Evolutionary conservation across 805 yeast genomes (phyloP), one percentile per base, ranked within the genome.

Genomic region (Saccharomyces jurei): DNA sequence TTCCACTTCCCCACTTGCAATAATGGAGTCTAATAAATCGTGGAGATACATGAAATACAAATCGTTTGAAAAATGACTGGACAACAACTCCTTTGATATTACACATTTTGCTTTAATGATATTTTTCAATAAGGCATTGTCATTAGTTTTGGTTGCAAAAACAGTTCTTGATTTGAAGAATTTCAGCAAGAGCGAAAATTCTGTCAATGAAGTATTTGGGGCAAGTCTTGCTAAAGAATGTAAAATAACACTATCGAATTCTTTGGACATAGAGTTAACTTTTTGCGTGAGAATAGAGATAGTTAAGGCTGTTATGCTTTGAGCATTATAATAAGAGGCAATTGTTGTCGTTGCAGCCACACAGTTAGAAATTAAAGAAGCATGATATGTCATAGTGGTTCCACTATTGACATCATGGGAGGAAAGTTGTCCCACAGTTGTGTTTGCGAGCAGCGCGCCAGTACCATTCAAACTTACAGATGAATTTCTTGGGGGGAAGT

Each of bases 251-350:
- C 73, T 71, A 46, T 86, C 87, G 49, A 83, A 72, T 25, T 79
- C 78, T 14, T 80, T 71, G 21, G 83, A 78, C 21, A 74, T 72
- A 6, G 68, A 70, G 51, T 67, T 75, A 4, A 84, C 74, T 64
- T 90, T 91, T 66, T 91, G 97, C 13, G 88, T 81, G 54, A 94
- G 75, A 41, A 94, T 83, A 0, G 96, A 85, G 13, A 88, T 83
- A 0, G 95, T 84, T 59, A 94, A 76, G 2, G 87, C 83, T 17
- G 87, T 81, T 30, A 92, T 86, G 17, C 87, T 79, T 54, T 81
- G 83, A 59, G 87, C 94, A 48, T 81, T 77, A 62, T 87, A 86
- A 31, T 77, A 75, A 28, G 80, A 77, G 0, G 91, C 82, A 44
- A 91, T 79, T 50, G 82, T 82, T 48, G 83, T 77, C 8, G 85